Percentiles rank a stretch among this genome's conserved stretches.
Conservation (phyloP, 129 eudicot genomes). For the Silybum marianum region DNA sequence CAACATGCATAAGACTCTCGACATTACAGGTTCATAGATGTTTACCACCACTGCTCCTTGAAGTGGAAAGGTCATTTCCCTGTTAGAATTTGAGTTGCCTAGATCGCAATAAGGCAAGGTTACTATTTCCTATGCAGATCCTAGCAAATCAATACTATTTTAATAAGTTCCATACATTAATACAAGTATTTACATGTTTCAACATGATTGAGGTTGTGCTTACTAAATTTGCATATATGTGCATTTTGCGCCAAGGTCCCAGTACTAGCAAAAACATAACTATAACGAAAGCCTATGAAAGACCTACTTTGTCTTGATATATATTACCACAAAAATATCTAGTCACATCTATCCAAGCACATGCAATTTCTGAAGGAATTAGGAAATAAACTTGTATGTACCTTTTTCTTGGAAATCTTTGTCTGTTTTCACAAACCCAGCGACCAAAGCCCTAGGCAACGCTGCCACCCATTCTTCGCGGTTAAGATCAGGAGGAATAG, state of each 20-base stretch:
- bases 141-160: background rate
- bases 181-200: background rate
- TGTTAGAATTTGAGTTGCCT: background rate
- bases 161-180: background rate
- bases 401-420: conserved; percentile 93
- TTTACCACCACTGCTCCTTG: conserved; percentile 3
- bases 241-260: background rate
- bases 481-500: conserved; percentile 79
- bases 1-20: background rate
- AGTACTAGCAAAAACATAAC: background rate
- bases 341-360: conserved; percentile 5
- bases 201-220: background rate
- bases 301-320: background rate
- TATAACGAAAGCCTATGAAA: background rate
- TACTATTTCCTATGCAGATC: background rate
- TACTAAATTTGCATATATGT: conserved; percentile 4
- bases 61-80: conserved; percentile 9
- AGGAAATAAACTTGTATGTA: conserved; percentile 23
- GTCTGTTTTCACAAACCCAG: conserved; percentile 97
- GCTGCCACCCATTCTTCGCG: conserved; percentile 92
- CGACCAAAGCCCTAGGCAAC: conserved; percentile 92
- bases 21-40: background rate
- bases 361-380: background rate
- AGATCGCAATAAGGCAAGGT: background rate
- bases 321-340: background rate